Evolutionary conservation across 768 basidiomycete genomes (phyloP), one percentile per base, ranked within the genome.

Genomic region (Dacryopinax primogenitus): DNA sequence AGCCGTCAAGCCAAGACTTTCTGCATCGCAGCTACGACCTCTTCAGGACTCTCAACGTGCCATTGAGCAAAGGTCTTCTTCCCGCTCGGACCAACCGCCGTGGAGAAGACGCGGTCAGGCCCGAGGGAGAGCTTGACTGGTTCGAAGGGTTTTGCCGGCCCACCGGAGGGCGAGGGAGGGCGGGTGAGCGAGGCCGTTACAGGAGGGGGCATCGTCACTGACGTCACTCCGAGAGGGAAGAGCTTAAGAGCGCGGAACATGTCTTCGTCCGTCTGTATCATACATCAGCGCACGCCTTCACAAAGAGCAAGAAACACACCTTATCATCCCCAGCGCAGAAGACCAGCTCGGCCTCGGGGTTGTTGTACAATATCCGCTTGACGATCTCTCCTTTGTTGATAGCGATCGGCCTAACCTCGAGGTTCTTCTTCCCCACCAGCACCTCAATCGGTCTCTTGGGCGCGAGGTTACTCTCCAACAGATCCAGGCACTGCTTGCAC

Each of bases 301-400:
- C 32, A 64, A 30, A 30, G 30, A 26, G 64, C 23, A 13, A 4
- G 28, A 58, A 62, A 41, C 66, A 35, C 67, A 88, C 89, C 84
- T 97, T 99, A 79, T 99, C 95, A 72, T 99, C 95, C 47, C 95
- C 95, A 1, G 94, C 95, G 73, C 95, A 99, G 79, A 97, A 95
- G 74, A 97, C 81, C 72, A 97, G 93, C 73, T 96, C 91, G 47
- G 91, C 86, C 66, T 95, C 92, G 1, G 94, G 90, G 79, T 97
- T 87, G 75, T 86, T 79, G 81, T 94, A 98, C 65, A 96, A 73
- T 66, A 98, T 85, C 51, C 92, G 81, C 79, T 94, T 94, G 72
- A 97, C 94, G 71, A 98, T 97, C 79, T 98, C 95, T 63, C 95
- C 95, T 84, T 99, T 98, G 83, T 96, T 97, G 66, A 97, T 85